Conservation (phyloP, 1,284 basidiomycete genomes). For the Wallemia mellicola region DNA sequence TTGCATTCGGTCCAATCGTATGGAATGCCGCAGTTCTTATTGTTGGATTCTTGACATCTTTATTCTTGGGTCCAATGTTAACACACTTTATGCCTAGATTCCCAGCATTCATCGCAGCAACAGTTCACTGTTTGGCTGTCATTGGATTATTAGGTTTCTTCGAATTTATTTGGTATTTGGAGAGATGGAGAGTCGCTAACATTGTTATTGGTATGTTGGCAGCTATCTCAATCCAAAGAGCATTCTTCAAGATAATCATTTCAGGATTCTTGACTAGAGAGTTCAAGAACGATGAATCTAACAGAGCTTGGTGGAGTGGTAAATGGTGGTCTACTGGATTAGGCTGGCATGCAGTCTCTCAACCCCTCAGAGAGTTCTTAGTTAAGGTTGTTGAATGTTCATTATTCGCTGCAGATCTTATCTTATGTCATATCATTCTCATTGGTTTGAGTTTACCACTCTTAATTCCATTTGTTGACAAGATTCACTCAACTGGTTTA, state of each 20-base stretch:
- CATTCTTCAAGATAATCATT: slow-evolving; percentile 70
- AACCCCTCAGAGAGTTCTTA: slow-evolving; percentile 74
- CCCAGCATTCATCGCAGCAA: slow-evolving; percentile 61
- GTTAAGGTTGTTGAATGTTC: slow-evolving; percentile 95
- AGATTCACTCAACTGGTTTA: slow-evolving; percentile 57
- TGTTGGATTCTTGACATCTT: slow-evolving; percentile 55
- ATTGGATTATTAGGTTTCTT: slow-evolving; percentile 70
- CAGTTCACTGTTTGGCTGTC: slow-evolving; percentile 49
- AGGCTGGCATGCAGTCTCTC: slow-evolving; percentile 58
- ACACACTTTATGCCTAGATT: slow-evolving; percentile 56
- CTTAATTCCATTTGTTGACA: slow-evolving; percentile 60
- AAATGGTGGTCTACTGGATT: slow-evolving; percentile 81
- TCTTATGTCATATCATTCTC: slow-evolving; percentile 32
- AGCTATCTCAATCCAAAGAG: slow-evolving; percentile 60
- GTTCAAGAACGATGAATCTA: slow-evolving; percentile 92
- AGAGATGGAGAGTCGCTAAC: slow-evolving; percentile 69
- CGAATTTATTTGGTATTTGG: slow-evolving; percentile 87
- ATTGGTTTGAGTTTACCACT: slow-evolving; percentile 50
- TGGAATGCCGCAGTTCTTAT: slow-evolving; percentile 77
- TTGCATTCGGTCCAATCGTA: slow-evolving; percentile 76
- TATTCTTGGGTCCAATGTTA: slow-evolving; percentile 76
- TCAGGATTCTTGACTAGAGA: slow-evolving; percentile 72
- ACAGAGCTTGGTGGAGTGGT: slow-evolving; percentile 91
- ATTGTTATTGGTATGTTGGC: slow-evolving; percentile 67
- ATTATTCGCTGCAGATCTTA: slow-evolving; percentile 61